These are phyloP conservation scores for Rhizopogon rudus DNA, from an alignment of 768 basidiomycete species.

Conservation along the genomic window DNA sequence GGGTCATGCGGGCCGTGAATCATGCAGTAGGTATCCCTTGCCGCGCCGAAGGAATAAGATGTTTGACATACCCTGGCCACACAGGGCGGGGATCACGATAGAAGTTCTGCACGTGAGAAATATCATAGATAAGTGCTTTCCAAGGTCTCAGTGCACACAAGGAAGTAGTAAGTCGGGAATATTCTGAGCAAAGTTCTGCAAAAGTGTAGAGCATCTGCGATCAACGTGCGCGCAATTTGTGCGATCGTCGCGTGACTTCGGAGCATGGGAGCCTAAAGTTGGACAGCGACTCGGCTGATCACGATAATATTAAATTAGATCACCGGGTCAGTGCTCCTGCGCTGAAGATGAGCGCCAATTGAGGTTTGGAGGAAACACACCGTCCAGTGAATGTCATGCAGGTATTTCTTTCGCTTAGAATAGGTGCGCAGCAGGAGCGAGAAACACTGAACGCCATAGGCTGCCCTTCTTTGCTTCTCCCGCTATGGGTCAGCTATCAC, in stretches of 20 bases:
- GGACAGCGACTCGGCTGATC: not conserved
- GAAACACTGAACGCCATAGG: not conserved
- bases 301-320: not conserved
- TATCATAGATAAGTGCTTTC: not conserved
- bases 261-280: not conserved
- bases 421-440: not conserved
- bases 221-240: not conserved
- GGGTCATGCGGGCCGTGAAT: conserved; percentile 5
- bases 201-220: not conserved
- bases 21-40: not conserved
- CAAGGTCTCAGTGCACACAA: not conserved
- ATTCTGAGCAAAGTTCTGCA: not conserved
- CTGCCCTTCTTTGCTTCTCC: not conserved
- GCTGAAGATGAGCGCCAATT: not conserved
- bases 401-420: not conserved
- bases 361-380: not conserved
- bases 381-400: too few relatives aligned
- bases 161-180: too few relatives aligned
- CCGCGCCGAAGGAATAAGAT: not conserved
- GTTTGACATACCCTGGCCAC: too few relatives aligned
- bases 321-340: not conserved
- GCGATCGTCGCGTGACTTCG: not conserved
- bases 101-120: not conserved
- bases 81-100: not conserved
- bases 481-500: not conserved